Evolutionary conservation across 208 protist species (phyloP).

Genomic region (Plasmodiophora brassicae): DNA sequence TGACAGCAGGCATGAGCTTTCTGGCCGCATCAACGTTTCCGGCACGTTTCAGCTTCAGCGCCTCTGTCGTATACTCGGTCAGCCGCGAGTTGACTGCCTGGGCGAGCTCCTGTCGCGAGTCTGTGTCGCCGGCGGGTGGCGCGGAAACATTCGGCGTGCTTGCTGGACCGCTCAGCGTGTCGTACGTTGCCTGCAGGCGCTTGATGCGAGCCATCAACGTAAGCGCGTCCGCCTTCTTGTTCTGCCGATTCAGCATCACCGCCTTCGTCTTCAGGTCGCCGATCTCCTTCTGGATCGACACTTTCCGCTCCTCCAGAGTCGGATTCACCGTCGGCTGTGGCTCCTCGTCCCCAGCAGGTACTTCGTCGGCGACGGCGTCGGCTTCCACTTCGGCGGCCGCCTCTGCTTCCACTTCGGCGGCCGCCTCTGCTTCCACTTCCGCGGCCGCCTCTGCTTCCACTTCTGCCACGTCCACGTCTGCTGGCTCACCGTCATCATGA

Average conservation of each 20-base stretch:
- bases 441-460: too few relatives aligned
- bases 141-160: too few relatives aligned
- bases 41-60: neutral
- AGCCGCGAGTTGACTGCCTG: neutral
- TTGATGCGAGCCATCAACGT: neutral
- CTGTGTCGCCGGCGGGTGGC: too few relatives aligned
- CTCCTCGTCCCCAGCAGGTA: too few relatives aligned
- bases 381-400: too few relatives aligned
- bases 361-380: too few relatives aligned
- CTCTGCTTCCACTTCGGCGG: too few relatives aligned
- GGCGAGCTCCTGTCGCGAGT: neutral
- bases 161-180: neutral
- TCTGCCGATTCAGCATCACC: neutral
- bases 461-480: too few relatives aligned
- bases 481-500: too few relatives aligned
- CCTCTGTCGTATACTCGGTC: neutral
- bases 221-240: neutral
- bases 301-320: too few relatives aligned
- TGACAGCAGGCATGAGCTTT: neutral
- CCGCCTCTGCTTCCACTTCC: too few relatives aligned
- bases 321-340: too few relatives aligned
- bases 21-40: neutral
- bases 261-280: neutral
- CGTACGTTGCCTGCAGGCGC: neutral
- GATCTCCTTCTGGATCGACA: constrained; percentile 19